Percentiles rank a stretch among this genome's conserved stretches.
Evolutionary conservation across 83 land plant genomes (phyloP).

Genomic region (Thuja plicata): DNA sequence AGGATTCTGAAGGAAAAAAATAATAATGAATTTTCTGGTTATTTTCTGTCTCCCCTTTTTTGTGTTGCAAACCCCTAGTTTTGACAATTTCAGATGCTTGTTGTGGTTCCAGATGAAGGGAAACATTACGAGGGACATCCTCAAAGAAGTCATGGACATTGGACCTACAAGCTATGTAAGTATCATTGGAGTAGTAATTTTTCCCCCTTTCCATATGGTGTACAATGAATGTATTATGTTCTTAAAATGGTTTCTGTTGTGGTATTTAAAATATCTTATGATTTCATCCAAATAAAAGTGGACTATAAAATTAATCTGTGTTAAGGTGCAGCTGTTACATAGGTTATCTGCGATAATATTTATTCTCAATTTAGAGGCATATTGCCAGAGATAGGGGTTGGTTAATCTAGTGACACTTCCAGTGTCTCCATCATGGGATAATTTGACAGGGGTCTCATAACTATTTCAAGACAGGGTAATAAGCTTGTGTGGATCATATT

Average conservation of each 20-base stretch:
- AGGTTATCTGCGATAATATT: not conserved
- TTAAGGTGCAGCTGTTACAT: not conserved
- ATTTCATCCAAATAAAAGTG: not conserved
- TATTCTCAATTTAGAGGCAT: not conserved
- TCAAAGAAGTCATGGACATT: constrained; percentile 10
- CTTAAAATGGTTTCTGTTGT: not conserved
- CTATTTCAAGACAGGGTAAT: not conserved
- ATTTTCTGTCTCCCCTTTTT: not conserved
- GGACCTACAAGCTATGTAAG: not conserved
- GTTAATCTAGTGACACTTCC: not conserved
- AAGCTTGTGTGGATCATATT: not conserved
- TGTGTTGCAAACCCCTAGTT: not conserved
- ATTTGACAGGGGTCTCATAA: not conserved
- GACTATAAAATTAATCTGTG: not conserved
- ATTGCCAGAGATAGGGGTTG: not conserved
- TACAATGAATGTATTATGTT: not conserved
- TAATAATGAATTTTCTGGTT: not conserved
- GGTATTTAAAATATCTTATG: not conserved
- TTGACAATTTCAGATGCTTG: not conserved
- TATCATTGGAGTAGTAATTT: not conserved
- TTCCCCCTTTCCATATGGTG: not conserved
- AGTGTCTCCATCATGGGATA: not conserved
- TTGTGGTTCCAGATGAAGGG: constrained; percentile 18
- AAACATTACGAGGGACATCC: constrained; percentile 17
- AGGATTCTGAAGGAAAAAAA: too few species aligned